Evolutionary conservation across 345 rosid species (phyloP).

Genomic region (Boechera divaricarpa): DNA sequence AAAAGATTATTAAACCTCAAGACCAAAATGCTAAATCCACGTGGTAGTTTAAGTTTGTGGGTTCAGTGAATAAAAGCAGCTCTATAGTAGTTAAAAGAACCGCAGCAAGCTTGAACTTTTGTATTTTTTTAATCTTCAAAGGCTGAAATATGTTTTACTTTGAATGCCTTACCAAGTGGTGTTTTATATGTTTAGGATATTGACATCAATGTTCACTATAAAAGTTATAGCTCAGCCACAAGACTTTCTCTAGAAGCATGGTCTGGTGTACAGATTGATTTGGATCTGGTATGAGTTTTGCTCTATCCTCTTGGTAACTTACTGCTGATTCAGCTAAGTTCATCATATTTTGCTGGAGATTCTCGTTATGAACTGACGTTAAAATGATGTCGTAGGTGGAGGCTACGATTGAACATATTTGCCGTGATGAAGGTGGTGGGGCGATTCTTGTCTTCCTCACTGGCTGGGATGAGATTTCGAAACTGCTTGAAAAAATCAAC

Average conservation of each 20-base stretch:
- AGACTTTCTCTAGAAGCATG: slow-evolving; percentile 85
- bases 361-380: slow-evolving; percentile 21
- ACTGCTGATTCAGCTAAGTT: not conserved
- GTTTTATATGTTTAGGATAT: slow-evolving; percentile 59
- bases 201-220: slow-evolving; percentile 72
- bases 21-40: slow-evolving; percentile 5
- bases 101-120: not conserved
- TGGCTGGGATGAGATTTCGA: slow-evolving; percentile 97
- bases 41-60: not conserved
- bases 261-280: slow-evolving; percentile 84
- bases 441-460: slow-evolving; percentile 96
- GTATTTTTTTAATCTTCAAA: slow-evolving; percentile 7
- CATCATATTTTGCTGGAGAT: not conserved
- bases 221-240: slow-evolving; percentile 67
- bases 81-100: slow-evolving; percentile 1
- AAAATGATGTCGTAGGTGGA: slow-evolving; percentile 64
- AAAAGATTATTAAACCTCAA: not conserved
- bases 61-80: not conserved
- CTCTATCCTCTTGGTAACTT: slow-evolving; percentile 20
- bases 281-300: slow-evolving; percentile 71
- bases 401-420: slow-evolving; percentile 73
- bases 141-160: slow-evolving; percentile 14
- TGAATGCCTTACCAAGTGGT: slow-evolving; percentile 19
- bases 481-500: slow-evolving; percentile 76
- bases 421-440: slow-evolving; percentile 81